Evolutionary conservation across 805 yeast genomes (phyloP), one percentile per base, ranked within the genome.

Genomic region (Huiozyma sinensis): DNA sequence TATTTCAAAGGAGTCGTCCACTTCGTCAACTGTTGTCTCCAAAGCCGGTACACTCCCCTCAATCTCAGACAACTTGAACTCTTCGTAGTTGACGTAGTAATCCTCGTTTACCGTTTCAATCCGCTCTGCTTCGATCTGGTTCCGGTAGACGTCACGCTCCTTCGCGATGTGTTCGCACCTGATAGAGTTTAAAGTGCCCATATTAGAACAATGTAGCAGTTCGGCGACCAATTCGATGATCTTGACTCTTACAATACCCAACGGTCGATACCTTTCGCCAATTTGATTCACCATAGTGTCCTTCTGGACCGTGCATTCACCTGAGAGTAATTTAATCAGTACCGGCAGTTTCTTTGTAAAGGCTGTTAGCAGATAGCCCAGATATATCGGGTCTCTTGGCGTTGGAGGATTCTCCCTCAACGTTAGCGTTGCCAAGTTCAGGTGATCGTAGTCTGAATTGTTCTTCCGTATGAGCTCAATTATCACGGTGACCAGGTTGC

Each of bases 391-490:
- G 62, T 92, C 98, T 44, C 96, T 71, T 27, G 84, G 76, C 8
- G 82, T 79, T 9, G 97, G 97, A 3, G 96, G 96, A 53, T 88
- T 83, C 13, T 83, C 75, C 42, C 84, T 89, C 43, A 83, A 58
- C 0, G 88, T 77, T 34, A 84, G 77, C 57, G 79, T 78, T 40
- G 83, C 63, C 33, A 92, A 81, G 51, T 92, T 86, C 35, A 84
- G 79, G 33, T 79, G 72, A 61, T 92, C 98, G 64, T 90, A 92
- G 63, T 92, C 98, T 0, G 96, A 86, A 59, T 92, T 92, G 59
- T 92, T 92, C 58, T 92, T 92, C 54, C 98, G 75, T 47, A 92
- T 92, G 37, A 92, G 73, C 62, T 92, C 98, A 50, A 92, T 90
- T 10, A 92, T 78, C 17, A 92, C 84, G 5, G 96, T 89, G 8